phyloP scores from a whole-genome alignment of 1,284 basidiomycete species.

The Puccinia hordei region DNA sequence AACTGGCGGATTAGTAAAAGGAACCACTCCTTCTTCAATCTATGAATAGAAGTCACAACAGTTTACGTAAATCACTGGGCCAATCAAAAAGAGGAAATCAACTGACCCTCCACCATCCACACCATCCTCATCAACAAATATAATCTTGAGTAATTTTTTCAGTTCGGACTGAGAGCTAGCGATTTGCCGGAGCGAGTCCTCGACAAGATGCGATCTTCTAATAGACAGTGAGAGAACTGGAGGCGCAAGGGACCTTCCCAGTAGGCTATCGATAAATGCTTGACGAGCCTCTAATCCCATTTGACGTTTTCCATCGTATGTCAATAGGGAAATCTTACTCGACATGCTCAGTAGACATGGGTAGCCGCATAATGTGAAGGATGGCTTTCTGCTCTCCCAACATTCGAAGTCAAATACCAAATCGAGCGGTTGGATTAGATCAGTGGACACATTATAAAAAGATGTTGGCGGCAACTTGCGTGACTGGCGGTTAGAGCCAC shows the following conservation, averaged over 20 bases:
- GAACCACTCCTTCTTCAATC: conserved; percentile 57
- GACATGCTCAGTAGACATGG: conserved; percentile 56
- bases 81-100: neutral
- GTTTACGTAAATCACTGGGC: neutral
- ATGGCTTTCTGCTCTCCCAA: conserved; percentile 36
- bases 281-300: conserved; percentile 53
- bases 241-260: conserved; percentile 44
- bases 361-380: conserved; percentile 55
- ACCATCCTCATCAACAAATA: conserved; percentile 56
- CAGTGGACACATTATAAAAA: conserved; percentile 32
- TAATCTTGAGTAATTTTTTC: conserved; percentile 54
- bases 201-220: conserved; percentile 53
- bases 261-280: conserved; percentile 52
- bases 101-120: conserved; percentile 53
- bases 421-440: conserved; percentile 26
- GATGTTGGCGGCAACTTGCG: conserved; percentile 10
- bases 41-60: neutral
- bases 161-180: conserved; percentile 49
- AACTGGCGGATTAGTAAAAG: conserved; percentile 55
- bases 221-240: conserved; percentile 54
- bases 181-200: conserved; percentile 54
- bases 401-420: conserved; percentile 32
- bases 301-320: conserved; percentile 54
- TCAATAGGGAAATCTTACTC: conserved; percentile 54
- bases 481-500: conserved; percentile 14